Percentiles rank a stretch among this genome's conserved stretches.
These are phyloP conservation scores for Rhexocercosporidium sp. DNA, from an alignment of 2,329 filamentous ascomycete species.

Conservation along the genomic window DNA sequence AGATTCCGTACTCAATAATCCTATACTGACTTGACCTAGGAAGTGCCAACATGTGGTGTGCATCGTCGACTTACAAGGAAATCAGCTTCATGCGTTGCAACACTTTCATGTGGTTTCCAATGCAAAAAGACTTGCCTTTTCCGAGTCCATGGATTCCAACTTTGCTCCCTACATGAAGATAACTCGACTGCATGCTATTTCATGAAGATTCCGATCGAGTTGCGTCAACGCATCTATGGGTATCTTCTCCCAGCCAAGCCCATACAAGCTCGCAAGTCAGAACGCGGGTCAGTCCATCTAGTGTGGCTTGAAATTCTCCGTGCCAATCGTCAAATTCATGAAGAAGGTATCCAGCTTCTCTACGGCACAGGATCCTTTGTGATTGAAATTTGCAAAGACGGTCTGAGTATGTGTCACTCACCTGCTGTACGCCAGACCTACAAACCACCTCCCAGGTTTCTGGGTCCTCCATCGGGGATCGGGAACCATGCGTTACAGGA, in stretches of 20 bases:
- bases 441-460: neutral
- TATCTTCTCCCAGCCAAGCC: constrained; percentile 21
- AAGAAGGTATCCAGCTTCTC: constrained; percentile 24
- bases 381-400: constrained; percentile 23
- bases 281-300: neutral
- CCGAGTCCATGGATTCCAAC: constrained; percentile 24
- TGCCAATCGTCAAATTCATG: constrained; percentile 26
- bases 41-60: neutral
- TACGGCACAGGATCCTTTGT: constrained; percentile 27
- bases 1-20: too few relatives aligned
- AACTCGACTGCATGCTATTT: constrained; percentile 24
- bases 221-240: constrained; percentile 26
- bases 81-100: constrained; percentile 16
- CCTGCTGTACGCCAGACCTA: neutral
- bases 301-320: constrained; percentile 20
- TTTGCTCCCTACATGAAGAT: constrained; percentile 23
- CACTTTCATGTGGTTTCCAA: constrained; percentile 24
- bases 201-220: constrained; percentile 27
- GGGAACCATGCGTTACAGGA: constrained; percentile 78
- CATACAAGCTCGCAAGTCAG: constrained; percentile 22
- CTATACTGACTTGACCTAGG: neutral
- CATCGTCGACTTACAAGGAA: neutral
- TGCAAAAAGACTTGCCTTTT: constrained; percentile 26
- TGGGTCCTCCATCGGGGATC: neutral
- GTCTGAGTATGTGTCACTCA: constrained; percentile 27